Evolutionary conservation across 495 filamentous ascomycete species (phyloP).

Genomic region (Penicillium cosmopolitanum): DNA sequence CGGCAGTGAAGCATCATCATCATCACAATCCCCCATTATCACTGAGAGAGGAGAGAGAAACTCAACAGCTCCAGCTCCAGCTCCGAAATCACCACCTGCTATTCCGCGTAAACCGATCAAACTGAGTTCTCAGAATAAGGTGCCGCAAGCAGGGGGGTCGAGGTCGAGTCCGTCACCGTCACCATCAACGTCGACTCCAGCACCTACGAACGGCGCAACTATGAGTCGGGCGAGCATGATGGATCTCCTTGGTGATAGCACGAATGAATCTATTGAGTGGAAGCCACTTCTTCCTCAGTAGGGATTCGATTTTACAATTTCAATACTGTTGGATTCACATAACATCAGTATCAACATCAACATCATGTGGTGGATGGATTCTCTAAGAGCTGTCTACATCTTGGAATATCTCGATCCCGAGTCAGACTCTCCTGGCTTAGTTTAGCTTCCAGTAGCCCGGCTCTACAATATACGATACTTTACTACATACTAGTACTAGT

Average conservation of each 20-base stretch:
- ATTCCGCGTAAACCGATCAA: constrained; percentile 42
- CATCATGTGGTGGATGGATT: no score
- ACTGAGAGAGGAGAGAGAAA: background rate
- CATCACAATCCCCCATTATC: background rate
- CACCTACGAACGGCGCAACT: background rate
- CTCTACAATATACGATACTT: no score
- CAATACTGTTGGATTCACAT: no score
- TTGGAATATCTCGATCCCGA: no score
- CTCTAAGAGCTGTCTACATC: no score
- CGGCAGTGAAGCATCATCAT: background rate
- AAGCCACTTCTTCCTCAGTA: constrained; percentile 38
- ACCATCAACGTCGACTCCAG: no score
- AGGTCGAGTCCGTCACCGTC: no score
- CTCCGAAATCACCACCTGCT: constrained; percentile 27
- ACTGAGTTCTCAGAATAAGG: constrained; percentile 5
- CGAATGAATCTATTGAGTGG: constrained; percentile 35
- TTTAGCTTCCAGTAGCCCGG: no score
- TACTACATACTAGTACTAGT: no score
- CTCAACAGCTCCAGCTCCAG: background rate
- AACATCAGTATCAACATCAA: no score
- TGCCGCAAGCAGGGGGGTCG: no score
- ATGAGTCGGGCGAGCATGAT: background rate
- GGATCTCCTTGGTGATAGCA: constrained; percentile 33
- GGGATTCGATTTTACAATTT: background rate
- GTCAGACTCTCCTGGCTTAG: no score